Conservation (phyloP, 306 rosid genomes). For the Clitoria ternatea region DNA sequence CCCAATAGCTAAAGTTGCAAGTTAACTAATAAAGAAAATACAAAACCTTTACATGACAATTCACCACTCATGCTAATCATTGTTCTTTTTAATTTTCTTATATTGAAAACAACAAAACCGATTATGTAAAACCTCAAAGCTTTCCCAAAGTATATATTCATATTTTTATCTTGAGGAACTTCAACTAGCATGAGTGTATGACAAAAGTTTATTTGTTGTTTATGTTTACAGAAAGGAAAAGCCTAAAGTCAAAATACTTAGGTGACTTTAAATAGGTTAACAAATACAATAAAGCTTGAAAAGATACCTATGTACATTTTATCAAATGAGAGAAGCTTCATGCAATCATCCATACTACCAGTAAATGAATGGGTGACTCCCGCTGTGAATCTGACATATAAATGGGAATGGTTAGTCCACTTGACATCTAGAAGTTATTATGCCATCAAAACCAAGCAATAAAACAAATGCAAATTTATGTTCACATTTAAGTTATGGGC, state of each 20-base stretch:
- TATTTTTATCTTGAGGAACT: not conserved
- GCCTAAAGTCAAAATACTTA: not conserved
- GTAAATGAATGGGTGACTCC: slow-evolving; percentile 97
- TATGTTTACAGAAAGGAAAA: not conserved
- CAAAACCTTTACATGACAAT: not conserved
- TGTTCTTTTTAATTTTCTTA: not conserved
- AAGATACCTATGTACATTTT: slow-evolving; percentile 70
- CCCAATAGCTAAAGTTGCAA: slow-evolving; percentile 1
- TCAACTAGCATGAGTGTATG: not conserved
- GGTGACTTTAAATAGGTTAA: slow-evolving; percentile 11
- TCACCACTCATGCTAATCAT: not conserved
- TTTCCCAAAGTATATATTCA: not conserved
- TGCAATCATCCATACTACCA: slow-evolving; percentile 68
- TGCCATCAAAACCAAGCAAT: not conserved
- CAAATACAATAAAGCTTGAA: slow-evolving; percentile 17
- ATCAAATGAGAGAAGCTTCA: slow-evolving; percentile 70
- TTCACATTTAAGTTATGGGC: not conserved
- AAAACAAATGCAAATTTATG: not conserved
- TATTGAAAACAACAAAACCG: not conserved
- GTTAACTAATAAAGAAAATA: not conserved
- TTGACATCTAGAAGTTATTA: slow-evolving; percentile 7
- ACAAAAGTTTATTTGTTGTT: not conserved
- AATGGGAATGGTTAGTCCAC: slow-evolving; percentile 17
- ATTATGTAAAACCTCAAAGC: not conserved
- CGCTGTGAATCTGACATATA: slow-evolving; percentile 55